Base-by-base conservation (phyloP, 208 protist genomes). In the Acanthamoeba sp. region DNA sequence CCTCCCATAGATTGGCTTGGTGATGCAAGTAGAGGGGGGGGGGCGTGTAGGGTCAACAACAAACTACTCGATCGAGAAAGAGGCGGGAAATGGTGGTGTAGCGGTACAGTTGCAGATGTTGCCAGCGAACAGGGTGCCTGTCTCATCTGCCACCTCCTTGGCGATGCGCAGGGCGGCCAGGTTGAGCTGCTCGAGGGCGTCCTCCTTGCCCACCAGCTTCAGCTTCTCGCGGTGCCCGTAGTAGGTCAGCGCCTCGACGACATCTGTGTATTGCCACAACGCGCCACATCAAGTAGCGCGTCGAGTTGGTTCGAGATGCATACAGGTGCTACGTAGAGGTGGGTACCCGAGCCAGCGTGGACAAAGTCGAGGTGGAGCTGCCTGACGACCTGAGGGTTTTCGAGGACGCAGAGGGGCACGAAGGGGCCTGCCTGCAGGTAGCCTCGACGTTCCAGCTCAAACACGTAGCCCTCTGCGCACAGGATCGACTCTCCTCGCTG, bases 361-460 rank as follows among this genome's bases (percentile, higher is more conserved):
- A 91, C 84, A 27, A 91, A 91, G 84, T 91, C 84, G 29, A 62
- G 48, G 57, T 91, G 84, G 24, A 91, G 57, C 84, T 91, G 84
- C 27, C 57, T 27, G 32, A 91, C 84, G 32, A 91, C 84, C 84
- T 91, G 55, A 14, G 84, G 84, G 24, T 91, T 24, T 29, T 71
- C 84, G 29, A 91, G 42, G 4, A 91, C 84, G 52, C 84, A 91
- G n/a, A 71, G 38, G n/a, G 89, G 89, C 14, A 93, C 89, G 50
- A 93, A 93, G 29, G 89, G 64, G 0, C 89, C 89, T n/a, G 89
- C 89, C 34, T 93, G 89, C 5, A 93, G 57, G 62, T 93, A 93
- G 29, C 89, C 89, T 38, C 89, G 38, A 14, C 66, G 38, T 57
- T 93, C 89, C 10, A 93, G 64, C 45, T 93, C 89, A 57, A 93